phyloP scores from a whole-genome alignment of 2,329 filamentous ascomycete species.

The Dactylellina cionopaga region DNA sequence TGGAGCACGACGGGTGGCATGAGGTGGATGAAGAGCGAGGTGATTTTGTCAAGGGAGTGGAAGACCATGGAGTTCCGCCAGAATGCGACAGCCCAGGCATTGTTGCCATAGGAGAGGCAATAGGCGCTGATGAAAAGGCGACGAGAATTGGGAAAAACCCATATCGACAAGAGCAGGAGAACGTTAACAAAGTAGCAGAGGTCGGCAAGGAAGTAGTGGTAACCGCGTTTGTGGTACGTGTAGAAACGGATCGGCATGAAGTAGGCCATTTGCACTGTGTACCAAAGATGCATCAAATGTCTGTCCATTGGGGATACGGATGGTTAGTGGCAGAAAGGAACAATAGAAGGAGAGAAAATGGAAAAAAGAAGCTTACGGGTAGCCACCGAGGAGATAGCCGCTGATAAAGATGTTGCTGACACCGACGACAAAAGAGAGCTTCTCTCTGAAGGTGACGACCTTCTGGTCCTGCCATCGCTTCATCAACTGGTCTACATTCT shows the following conservation, averaged over 20 bases:
- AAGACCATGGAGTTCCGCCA: conserved; percentile 99
- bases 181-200: conserved; percentile 99
- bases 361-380: conserved; percentile 64
- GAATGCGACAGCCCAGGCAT: conserved; percentile 97
- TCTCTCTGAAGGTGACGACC: conserved; percentile 87
- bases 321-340: background rate
- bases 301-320: conserved; percentile 3
- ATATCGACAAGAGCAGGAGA: conserved; percentile 81
- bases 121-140: conserved; percentile 91
- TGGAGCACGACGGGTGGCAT: conserved; percentile 97
- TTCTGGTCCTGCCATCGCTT: conserved; percentile 85
- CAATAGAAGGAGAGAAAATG: background rate
- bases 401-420: conserved; percentile 98
- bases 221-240: conserved; percentile 88
- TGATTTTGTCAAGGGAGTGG: conserved; percentile 97
- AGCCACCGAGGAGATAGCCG: conserved; percentile 88
- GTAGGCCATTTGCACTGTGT: conserved; percentile 84
- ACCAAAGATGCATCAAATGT: conserved; percentile 84
- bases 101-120: conserved; percentile 94
- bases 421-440: conserved; percentile 93
- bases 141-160: conserved; percentile 90
- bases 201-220: conserved; percentile 91
- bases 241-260: conserved; percentile 97
- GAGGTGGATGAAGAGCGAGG: conserved; percentile 98
- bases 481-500: conserved; percentile 56